Evolutionary conservation across 805 yeast species (phyloP), one percentile per base, ranked within the genome.

Genomic region (Lachancea quebecensis): DNA sequence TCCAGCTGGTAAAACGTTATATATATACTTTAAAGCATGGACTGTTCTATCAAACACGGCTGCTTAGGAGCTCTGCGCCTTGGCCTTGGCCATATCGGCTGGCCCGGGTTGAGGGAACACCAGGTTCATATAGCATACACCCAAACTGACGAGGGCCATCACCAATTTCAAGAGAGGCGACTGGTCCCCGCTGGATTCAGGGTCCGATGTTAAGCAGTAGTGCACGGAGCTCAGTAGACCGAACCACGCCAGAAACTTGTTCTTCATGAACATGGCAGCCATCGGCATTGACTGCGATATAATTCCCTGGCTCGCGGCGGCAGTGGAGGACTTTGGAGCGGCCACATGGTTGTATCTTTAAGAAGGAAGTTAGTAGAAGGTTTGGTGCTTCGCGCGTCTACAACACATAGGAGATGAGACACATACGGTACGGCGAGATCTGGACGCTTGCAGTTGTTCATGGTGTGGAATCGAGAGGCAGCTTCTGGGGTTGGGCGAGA

Each of bases 211-310:
- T 16, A 64, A 47, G 25, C 48, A 55, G 40, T 50, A 56, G 42
- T 65, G 78, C 21, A 77, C 53, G 4, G 79, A 69, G 48, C 76
- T 70, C 47, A 79, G 68, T 18, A 79, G 56, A 2, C 82, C 63
- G 17, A 79, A 64, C 84, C 84, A 77, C 10, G 60, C 67, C 34
- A 63, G 39, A 43, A 58, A 62, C 50, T 64, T 66, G 52, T 69
- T 68, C 53, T 62, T 74, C 75, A 79, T 70, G 62, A 79, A 79
- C 79, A 79, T 77, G 39, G 84, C 84, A 2, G 81, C 81, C 81
- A 79, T 76, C 29, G 85, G 84, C 66, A 79, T 73, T 14, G 81
- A 69, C 60, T 75, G 84, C 35, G 76, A 60, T 3, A 65, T 41
- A 38, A 64, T 35, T 17, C 67, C 66, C 2, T 64, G 50, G 62